Base-by-base conservation (phyloP, 768 basidiomycete species). In the Phlebiopsis flavidoalba region DNA sequence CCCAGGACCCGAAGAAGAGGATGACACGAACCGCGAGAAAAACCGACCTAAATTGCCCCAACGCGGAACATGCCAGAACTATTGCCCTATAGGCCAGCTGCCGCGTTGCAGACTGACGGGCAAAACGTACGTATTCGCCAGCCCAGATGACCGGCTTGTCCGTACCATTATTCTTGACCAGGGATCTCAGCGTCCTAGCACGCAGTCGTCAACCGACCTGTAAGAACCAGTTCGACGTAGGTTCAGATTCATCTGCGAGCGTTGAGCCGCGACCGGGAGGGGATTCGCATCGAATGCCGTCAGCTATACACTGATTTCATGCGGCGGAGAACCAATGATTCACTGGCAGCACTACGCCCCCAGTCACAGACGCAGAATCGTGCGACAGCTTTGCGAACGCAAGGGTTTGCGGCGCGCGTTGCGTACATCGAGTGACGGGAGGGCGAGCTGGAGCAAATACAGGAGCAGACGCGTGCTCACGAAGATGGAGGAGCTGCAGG, bases 301-400 rank as follows among this genome's bases (percentile, higher is more conserved):
- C 96, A 98, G 75, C 77, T 97, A 26, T 98, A 99, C 73, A 88
- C 87, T 33, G 93, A 96, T 66, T 98, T 98, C 71, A 88, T 94
- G 81, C 87, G 86, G 67, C 84, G 89, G 71, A 6, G 26, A 6
- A 97, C 96, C 17, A 95, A 96, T 74, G 88, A 89, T 12, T 87
- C 91, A 5, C 82, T 98, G 46, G 81, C 80, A 14, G 79, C 85
- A 26, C 78, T 98, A 24, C 88, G 93, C 5, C 8, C 47, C 7
- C 37, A 40, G 40, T 80, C 81, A 11, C 94, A 98, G 73, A 95
- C 93, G 8, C 84, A 88, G 64, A 86, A 86, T n/a, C 5, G 93
- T 98, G 63, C 89, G 93, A 64, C 88, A 94, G 70, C 81, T 98
- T n/a, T 24, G 91, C 95, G 11, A 85, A 77, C 60, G 82, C 86